A percentile compares a stretch with the other conserved stretches of the same genome.
phyloP scores from a whole-genome alignment of 2,329 filamentous ascomycete genomes.

The Cordyceps fumosorosea region DNA sequence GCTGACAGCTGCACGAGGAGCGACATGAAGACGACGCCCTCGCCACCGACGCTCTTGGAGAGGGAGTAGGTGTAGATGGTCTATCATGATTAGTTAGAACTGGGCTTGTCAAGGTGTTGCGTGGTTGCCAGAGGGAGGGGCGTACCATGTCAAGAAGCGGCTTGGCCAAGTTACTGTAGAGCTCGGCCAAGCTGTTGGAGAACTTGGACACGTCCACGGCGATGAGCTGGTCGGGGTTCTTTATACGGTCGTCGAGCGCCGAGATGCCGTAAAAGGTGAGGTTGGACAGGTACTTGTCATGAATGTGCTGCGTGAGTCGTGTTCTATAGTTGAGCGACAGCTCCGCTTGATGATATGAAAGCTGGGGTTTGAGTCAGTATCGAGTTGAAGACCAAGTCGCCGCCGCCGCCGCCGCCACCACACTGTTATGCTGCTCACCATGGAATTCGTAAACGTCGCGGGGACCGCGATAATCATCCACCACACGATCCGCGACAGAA shows the following conservation, averaged over 20 bases:
- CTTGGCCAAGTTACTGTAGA: constrained; percentile 96
- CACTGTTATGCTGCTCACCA: constrained; percentile 53
- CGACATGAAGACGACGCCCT: constrained; percentile 93
- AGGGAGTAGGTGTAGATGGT: constrained; percentile 91
- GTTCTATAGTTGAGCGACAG: constrained; percentile 89
- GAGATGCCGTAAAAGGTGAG: constrained; percentile 98
- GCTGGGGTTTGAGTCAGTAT: constrained; percentile 37
- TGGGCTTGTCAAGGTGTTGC: too few relatives aligned
- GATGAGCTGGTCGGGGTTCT: constrained; percentile 96
- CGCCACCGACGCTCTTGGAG: constrained; percentile 89
- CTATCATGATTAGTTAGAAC: constrained; percentile 26
- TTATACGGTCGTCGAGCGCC: constrained; percentile 92
- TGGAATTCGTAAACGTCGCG: constrained; percentile 96
- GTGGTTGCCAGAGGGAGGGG: not conserved
- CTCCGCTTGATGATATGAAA: constrained; percentile 95
- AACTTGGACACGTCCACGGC: constrained; percentile 96
- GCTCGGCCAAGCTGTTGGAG: constrained; percentile 85
- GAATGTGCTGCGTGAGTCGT: constrained; percentile 86
- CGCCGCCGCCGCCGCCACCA: rapidly evolving
- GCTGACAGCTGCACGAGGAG: constrained; percentile 89
- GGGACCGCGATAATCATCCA: constrained; percentile 98
- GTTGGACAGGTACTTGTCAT: constrained; percentile 92
- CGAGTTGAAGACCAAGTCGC: not conserved
- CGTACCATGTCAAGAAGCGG: constrained; percentile 83
- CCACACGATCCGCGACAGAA: constrained; percentile 82